Percentiles rank a stretch among this genome's conserved stretches.
Conservation (phyloP, 805 yeast genomes). For the Lachancea sp. region DNA sequence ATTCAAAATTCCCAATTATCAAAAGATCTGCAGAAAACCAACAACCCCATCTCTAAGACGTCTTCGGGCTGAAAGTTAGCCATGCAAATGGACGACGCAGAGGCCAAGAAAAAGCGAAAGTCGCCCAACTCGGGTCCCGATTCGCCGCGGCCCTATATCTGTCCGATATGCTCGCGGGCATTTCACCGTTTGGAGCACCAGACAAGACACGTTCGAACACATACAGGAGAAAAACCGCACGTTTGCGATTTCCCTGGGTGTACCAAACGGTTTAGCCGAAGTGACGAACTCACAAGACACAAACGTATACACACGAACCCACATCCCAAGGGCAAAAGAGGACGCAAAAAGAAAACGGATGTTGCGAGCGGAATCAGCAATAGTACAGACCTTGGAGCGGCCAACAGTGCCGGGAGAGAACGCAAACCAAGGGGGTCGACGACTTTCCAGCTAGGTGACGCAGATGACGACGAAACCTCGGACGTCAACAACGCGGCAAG, state of each 20-base stretch:
- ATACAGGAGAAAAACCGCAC: conserved; percentile 79
- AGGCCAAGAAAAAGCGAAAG: conserved; percentile 9
- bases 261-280: conserved; percentile 57
- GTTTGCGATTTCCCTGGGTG: conserved; percentile 70
- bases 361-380: background rate
- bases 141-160: conserved; percentile 55
- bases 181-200: conserved; percentile 74
- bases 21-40: too few relatives aligned
- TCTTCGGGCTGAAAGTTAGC: background rate
- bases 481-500: conserved; percentile 5
- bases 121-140: conserved; percentile 16
- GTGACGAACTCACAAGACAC: conserved; percentile 72
- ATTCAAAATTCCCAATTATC: too few relatives aligned
- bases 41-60: background rate
- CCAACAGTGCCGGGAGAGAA: conserved; percentile 1
- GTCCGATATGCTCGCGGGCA: conserved; percentile 69
- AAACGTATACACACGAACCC: conserved; percentile 68
- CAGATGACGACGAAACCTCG: conserved; percentile 4
- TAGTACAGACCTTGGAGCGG: background rate
- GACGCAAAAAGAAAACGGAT: conserved; percentile 34
- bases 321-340: conserved; percentile 55
- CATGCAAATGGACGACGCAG: conserved; percentile 7
- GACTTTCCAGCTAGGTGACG: conserved; percentile 9
- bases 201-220: conserved; percentile 72
- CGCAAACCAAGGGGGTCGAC: conserved; percentile 6